Evolutionary conservation across 2,329 filamentous ascomycete species (phyloP).

Genomic region (Chaetomium sp.): DNA sequence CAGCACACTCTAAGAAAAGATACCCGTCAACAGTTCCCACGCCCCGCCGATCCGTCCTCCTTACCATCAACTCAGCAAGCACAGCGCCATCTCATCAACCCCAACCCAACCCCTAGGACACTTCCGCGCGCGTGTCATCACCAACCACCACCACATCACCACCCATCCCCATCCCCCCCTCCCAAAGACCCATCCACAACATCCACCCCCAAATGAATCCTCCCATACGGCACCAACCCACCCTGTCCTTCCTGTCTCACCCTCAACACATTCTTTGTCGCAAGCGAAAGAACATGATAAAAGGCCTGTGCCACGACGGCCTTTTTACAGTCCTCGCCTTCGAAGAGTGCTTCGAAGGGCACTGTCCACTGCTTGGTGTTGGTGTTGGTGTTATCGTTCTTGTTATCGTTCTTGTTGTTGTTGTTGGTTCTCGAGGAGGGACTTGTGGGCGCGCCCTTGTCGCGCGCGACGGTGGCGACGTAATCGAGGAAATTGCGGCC

Average conservation of each 20-base stretch:
- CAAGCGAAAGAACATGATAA: slow-evolving; percentile 65
- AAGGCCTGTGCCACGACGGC: slow-evolving; percentile 68
- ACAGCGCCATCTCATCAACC: too few relatives aligned
- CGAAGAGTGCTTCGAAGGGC: slow-evolving; percentile 63
- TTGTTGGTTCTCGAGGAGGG: slow-evolving; percentile 23
- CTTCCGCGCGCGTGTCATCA: neutral
- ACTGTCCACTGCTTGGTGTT: slow-evolving; percentile 40
- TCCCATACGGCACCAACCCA: slow-evolving; percentile 35
- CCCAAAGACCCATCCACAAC: slow-evolving; percentile 1
- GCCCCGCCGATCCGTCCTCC: too few relatives aligned
- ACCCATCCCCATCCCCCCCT: slow-evolving; percentile 22
- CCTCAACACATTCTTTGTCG: slow-evolving; percentile 56
- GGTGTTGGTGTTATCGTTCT: slow-evolving; percentile 25
- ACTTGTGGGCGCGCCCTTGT: slow-evolving; percentile 23
- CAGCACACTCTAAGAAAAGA: too few relatives aligned
- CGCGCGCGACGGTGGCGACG: slow-evolving; percentile 32
- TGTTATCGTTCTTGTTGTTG: slow-evolving; percentile 5
- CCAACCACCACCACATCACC: neutral
- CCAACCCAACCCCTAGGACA: too few relatives aligned
- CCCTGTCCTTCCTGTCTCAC: slow-evolving; percentile 52
- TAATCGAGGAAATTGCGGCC: slow-evolving; percentile 42
- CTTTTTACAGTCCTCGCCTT: slow-evolving; percentile 45
- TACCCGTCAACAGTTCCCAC: too few relatives aligned
- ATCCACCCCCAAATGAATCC: slow-evolving; percentile 40
- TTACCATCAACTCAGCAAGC: too few relatives aligned